Evolutionary conservation across 306 rosid species (phyloP), one percentile per base, ranked within the genome.

Genomic region (Heteromeles arbutifolia): DNA sequence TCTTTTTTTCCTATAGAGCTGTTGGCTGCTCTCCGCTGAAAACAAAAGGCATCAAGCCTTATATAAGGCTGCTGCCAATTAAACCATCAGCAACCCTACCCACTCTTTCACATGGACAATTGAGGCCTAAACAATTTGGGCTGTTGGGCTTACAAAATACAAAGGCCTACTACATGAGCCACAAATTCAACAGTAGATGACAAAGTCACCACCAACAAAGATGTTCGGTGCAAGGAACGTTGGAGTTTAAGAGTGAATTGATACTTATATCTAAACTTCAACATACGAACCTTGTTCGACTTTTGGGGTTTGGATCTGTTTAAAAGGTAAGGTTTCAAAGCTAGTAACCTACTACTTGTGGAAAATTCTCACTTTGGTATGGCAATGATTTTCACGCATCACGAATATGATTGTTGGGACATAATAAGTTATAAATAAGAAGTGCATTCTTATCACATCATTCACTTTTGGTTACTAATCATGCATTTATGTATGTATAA

Each of bases 391-490:
- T 74, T 74, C 59, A 61, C 44, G 2, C 54, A 22, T 17, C 1
- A 67, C 86, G 3, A 6, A 4, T 0, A 11, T 21, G 32, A 39
- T 79, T 62, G 79, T 80, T 52, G 84, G 86, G 43, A 80, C 86
- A 43, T 61, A 62, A 70, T 76, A 69, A 76, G 86, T 62, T 73
- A 25, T 15, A 15, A 50, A 50, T 17, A 15, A 50, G 19, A 39
- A 8, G 44, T 39, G 44, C 32, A 13, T 31, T 43, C 3, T 62
- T 25, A 59, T 22, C 65, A 22, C 4, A 22, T 59, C 13, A 3
- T 59, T 24, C 2, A 17, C 53, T 34, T 6, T 18, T 44, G 37
- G 26, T 5, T 25, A 0, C 52, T 65, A 34, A 29, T 9, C 48
- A 39, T 31, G 11, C 50, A 69, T 26, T 19, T 65, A 65, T 64